A percentile compares a stretch with the other conserved stretches of the same genome.
phyloP scores from a whole-genome alignment of 495 filamentous ascomycete species.

The Xylaria nigripes region DNA sequence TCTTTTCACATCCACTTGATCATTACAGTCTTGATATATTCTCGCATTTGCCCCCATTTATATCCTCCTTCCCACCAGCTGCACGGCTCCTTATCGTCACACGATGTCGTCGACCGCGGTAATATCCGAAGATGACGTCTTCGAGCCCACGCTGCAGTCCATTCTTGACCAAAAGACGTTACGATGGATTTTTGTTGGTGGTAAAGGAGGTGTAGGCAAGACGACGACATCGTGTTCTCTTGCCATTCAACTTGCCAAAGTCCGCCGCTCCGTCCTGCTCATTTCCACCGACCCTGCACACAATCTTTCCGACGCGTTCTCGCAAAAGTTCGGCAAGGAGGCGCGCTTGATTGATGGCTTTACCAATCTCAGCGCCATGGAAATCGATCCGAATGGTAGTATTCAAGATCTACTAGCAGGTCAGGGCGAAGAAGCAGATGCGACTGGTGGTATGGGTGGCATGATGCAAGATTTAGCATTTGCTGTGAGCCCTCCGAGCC shows the following conservation, averaged over 20 bases:
- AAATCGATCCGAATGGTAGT: conserved; percentile 97
- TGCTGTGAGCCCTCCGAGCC: conserved; percentile 35
- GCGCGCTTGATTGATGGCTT: conserved; percentile 87
- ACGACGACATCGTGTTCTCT: conserved; percentile 97
- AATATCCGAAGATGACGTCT: conserved; percentile 61
- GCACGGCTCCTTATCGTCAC: neutral
- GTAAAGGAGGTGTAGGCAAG: conserved; percentile 99
- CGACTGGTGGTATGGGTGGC: conserved; percentile 48
- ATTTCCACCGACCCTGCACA: conserved; percentile 98
- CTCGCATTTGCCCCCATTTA: neutral
- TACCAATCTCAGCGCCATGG: conserved; percentile 93
- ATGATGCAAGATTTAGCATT: conserved; percentile 60
- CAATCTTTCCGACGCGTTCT: conserved; percentile 96
- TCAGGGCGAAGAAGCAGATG: conserved; percentile 64
- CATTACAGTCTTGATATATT: neutral
- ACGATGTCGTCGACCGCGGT: conserved; percentile 60
- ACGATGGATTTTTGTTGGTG: conserved; percentile 98
- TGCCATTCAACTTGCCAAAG: conserved; percentile 95
- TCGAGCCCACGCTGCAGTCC: conserved; percentile 89
- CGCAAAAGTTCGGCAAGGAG: conserved; percentile 99
- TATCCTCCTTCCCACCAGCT: neutral
- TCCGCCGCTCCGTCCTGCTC: conserved; percentile 87
- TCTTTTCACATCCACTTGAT: neutral
- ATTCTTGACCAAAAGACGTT: conserved; percentile 90
- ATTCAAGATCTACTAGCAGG: conserved; percentile 88